phyloP scores from a whole-genome alignment of 805 yeast species.

The Ogataea trehaloabstinens region DNA sequence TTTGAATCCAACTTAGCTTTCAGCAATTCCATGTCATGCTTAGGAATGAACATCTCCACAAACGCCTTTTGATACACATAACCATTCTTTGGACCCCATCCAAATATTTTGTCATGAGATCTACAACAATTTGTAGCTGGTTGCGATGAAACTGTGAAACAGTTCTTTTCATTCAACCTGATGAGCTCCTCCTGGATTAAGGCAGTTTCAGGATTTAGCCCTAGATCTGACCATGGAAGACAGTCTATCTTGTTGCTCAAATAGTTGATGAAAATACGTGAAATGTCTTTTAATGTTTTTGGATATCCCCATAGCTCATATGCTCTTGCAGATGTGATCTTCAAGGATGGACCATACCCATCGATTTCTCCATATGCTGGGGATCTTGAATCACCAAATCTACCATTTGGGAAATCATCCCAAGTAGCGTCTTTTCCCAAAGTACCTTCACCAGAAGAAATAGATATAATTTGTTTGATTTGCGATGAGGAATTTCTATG shows the following conservation, averaged over 20 bases:
- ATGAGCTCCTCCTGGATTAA: slow-evolving; percentile 89
- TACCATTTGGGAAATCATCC: slow-evolving; percentile 96
- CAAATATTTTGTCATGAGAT: slow-evolving; percentile 83
- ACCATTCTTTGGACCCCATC: slow-evolving; percentile 97
- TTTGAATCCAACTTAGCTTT: slow-evolving; percentile 49
- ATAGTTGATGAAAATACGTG: slow-evolving; percentile 66
- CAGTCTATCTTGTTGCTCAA: slow-evolving; percentile 71
- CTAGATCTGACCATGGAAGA: slow-evolving; percentile 90
- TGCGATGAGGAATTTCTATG: slow-evolving; percentile 29
- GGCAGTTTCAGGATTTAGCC: slow-evolving; percentile 85
- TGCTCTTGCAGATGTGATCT: slow-evolving; percentile 67
- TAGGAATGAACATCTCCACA: slow-evolving; percentile 84
- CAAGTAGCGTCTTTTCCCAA: slow-evolving; percentile 89
- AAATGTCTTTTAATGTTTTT: slow-evolving; percentile 53
- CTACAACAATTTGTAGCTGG: slow-evolving; percentile 84
- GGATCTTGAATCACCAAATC: slow-evolving; percentile 92
- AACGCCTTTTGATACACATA: slow-evolving; percentile 89
- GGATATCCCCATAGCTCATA: slow-evolving; percentile 82
- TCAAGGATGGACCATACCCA: slow-evolving; percentile 92
- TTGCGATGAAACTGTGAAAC: slow-evolving; percentile 91
- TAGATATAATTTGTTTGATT: slow-evolving; percentile 64
- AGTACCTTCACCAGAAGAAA: slow-evolving; percentile 80
- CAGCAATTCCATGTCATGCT: slow-evolving; percentile 63
- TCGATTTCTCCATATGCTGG: slow-evolving; percentile 98
- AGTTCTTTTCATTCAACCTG: slow-evolving; percentile 68